These are phyloP conservation scores for Magnaporthales sp. DNA, from an alignment of 2,329 filamentous ascomycete genomes.

Conservation along the genomic window DNA sequence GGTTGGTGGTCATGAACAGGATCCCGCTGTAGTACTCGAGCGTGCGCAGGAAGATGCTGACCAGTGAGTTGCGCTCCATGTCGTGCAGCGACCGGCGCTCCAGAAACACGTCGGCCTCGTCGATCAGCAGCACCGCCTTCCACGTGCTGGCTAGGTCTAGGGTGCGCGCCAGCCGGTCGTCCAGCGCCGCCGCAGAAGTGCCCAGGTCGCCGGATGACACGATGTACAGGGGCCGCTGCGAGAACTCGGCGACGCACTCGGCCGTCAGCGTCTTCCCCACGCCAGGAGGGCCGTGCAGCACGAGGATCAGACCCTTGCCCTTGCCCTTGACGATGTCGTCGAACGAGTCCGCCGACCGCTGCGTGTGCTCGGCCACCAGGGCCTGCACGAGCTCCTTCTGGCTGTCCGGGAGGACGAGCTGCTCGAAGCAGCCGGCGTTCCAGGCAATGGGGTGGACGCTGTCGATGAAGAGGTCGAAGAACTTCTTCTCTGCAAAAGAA, in stretches of 20 bases:
- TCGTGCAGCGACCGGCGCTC: slow-evolving; percentile 22
- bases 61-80: slow-evolving; percentile 11
- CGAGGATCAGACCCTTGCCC: slow-evolving; percentile 14
- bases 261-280: slow-evolving; percentile 31
- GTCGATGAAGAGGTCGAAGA: slow-evolving; percentile 20
- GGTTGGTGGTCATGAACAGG: slow-evolving; percentile 31
- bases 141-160: slow-evolving; percentile 13
- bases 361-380: slow-evolving; percentile 13
- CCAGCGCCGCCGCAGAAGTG: slow-evolving; percentile 16
- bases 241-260: slow-evolving; percentile 25
- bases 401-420: slow-evolving; percentile 19
- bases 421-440: slow-evolving; percentile 20
- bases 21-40: slow-evolving; percentile 27
- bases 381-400: slow-evolving; percentile 23
- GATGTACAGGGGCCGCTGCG: slow-evolving; percentile 23
- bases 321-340: slow-evolving; percentile 15
- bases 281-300: slow-evolving; percentile 22
- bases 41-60: slow-evolving; percentile 20
- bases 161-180: slow-evolving; percentile 25
- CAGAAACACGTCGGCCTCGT: slow-evolving; percentile 24
- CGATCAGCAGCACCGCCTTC: slow-evolving; percentile 23
- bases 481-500: slow-evolving; percentile 18
- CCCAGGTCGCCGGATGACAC: slow-evolving; percentile 19
- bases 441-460: slow-evolving; percentile 15
- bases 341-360: slow-evolving; percentile 7